A percentile compares a stretch with the other conserved stretches of the same genome.
These are phyloP conservation scores for Rhizophora mangle DNA, from an alignment of 345 rosid species.

Conservation along the genomic window DNA sequence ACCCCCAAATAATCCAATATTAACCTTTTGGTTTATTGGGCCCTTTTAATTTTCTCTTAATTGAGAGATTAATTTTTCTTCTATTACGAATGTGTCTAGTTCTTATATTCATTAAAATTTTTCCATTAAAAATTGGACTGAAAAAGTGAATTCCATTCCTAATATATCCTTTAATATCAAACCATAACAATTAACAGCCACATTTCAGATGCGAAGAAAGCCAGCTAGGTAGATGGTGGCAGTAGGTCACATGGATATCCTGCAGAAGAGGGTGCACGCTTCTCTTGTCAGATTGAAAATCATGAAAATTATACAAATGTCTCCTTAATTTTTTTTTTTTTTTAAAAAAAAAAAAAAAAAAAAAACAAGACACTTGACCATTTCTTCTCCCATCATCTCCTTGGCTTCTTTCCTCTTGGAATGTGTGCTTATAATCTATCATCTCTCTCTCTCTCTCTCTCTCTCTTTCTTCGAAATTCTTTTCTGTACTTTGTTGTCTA, in stretches of 20 bases:
- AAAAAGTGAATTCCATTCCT: too few relatives aligned
- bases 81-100: too few relatives aligned
- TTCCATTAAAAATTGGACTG: too few relatives aligned
- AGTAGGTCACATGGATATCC: conserved; percentile 64
- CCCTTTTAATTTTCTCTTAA: too few relatives aligned
- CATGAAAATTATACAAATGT: conserved; percentile 14
- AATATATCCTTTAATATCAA: too few relatives aligned
- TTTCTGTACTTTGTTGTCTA: neutral
- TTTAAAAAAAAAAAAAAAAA: too few relatives aligned
- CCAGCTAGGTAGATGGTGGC: conserved; percentile 35
- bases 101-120: too few relatives aligned
- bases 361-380: conserved; percentile 31
- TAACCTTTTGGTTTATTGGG: too few relatives aligned
- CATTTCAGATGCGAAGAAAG: neutral
- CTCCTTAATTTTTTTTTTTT: conserved; percentile 17
- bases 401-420: conserved; percentile 58
- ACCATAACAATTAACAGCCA: neutral
- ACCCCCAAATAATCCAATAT: too few relatives aligned
- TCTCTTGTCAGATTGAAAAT: conserved; percentile 26
- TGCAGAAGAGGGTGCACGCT: conserved; percentile 35
- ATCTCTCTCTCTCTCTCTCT: neutral
- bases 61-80: too few relatives aligned
- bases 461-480: neutral
- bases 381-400: conserved; percentile 39
- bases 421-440: conserved; percentile 46